A percentile compares a stretch with the other conserved stretches of the same genome.
These are phyloP conservation scores for Aspergillus quadricinctus DNA, from an alignment of 2,329 filamentous ascomycete genomes.

Conservation along the genomic window DNA sequence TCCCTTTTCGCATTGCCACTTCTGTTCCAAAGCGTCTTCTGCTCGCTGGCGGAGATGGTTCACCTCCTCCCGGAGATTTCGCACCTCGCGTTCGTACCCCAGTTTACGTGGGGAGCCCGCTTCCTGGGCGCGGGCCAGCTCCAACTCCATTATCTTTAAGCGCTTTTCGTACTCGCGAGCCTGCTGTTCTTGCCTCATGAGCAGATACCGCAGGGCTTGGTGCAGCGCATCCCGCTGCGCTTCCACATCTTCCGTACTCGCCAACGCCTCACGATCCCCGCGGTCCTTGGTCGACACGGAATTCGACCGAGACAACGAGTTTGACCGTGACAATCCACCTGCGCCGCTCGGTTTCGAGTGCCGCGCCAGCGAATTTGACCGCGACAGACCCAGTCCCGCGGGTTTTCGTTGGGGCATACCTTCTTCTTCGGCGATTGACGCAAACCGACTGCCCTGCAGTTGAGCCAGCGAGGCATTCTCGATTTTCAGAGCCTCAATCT, in stretches of 20 bases:
- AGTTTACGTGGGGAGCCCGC: conserved; percentile 64
- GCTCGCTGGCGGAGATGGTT: conserved; percentile 77
- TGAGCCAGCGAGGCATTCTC: conserved; percentile 46
- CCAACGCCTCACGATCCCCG: conserved; percentile 64
- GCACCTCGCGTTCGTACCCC: conserved; percentile 80
- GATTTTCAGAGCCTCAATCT: conserved; percentile 63
- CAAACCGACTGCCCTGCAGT: conserved; percentile 48
- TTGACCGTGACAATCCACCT: conserved; percentile 36
- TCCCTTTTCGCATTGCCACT: conserved; percentile 93
- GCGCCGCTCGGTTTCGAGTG: conserved; percentile 38
- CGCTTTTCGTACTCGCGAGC: conserved; percentile 79
- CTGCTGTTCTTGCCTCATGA: conserved; percentile 81
- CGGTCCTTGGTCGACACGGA: conserved; percentile 49
- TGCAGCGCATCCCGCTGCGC: conserved; percentile 91
- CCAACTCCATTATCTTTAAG: conserved; percentile 69
- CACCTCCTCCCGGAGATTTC: conserved; percentile 75
- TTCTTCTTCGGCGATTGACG: conserved; percentile 59
- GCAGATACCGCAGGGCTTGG: conserved; percentile 74
- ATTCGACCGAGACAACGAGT: conserved; percentile 57
- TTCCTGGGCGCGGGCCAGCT: conserved; percentile 68
- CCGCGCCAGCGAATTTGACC: conserved; percentile 66
- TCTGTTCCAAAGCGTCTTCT: conserved; percentile 90
- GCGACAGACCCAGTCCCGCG: conserved; percentile 51
- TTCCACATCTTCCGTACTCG: conserved; percentile 86
- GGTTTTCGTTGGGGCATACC: conserved; percentile 41